Conservation (phyloP, 352 stramenopile genomes). For the Globisporangium splendens region DNA sequence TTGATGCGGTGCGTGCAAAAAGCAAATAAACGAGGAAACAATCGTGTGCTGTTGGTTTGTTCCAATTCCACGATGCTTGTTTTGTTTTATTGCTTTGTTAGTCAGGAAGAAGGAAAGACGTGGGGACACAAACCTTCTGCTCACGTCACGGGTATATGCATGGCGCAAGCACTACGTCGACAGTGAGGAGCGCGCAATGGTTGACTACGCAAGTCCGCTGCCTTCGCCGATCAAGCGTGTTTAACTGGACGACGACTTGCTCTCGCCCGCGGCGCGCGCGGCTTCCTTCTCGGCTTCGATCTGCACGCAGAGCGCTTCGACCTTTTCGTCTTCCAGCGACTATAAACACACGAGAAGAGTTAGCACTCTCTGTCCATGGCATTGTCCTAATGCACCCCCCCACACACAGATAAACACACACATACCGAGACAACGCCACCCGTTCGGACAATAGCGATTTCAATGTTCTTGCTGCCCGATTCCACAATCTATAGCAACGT, state of each 20-base stretch:
- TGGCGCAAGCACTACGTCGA: too few species aligned
- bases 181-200: too few species aligned
- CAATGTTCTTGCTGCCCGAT: constrained; percentile 98
- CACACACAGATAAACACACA: not conserved
- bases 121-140: too few species aligned
- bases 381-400: constrained; percentile 1
- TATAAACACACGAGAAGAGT: constrained; percentile 18
- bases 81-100: too few species aligned
- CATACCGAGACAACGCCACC: constrained; percentile 57
- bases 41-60: too few species aligned
- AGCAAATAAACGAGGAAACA: too few species aligned
- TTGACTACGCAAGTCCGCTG: too few species aligned
- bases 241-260: constrained; percentile 57
- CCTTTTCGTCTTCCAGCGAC: constrained; percentile 71
- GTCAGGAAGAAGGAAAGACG: too few species aligned
- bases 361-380: not conserved
- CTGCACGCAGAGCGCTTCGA: constrained; percentile 73
- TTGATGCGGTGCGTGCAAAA: too few species aligned
- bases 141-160: too few species aligned
- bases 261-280: constrained; percentile 66
- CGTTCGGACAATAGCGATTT: constrained; percentile 93
- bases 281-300: constrained; percentile 86
- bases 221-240: too few species aligned
- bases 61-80: too few species aligned
- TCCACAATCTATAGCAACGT: constrained; percentile 84